A percentile compares a stretch with the other conserved stretches of the same genome.
Conservation (phyloP, 495 filamentous ascomycete genomes). For the Jackrogersella multiformis region DNA sequence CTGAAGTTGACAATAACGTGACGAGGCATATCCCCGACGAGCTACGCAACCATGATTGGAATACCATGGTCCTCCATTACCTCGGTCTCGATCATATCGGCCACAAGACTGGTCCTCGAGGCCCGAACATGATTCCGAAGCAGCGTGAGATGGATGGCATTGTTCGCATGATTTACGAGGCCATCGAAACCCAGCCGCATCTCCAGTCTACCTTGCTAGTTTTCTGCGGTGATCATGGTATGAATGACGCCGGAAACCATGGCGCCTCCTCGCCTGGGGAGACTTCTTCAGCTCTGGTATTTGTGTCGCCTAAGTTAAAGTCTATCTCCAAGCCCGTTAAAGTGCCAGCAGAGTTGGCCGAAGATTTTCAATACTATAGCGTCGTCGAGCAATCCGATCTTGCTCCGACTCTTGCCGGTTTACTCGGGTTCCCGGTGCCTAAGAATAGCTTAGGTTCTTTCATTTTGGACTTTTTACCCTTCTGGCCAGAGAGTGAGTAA, state of each 20-base stretch:
- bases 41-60: conserved; percentile 82
- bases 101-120: conserved; percentile 91
- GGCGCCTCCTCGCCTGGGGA: conserved; percentile 92
- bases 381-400: conserved; percentile 92
- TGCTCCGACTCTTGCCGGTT: conserved; percentile 84
- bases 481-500: conserved; percentile 73
- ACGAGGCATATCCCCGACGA: conserved; percentile 86
- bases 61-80: conserved; percentile 93
- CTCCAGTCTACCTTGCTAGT: conserved; percentile 83
- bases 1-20: conserved; percentile 97
- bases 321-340: conserved; percentile 58
- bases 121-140: conserved; percentile 90
- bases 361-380: conserved; percentile 81
- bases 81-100: conserved; percentile 97
- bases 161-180: conserved; percentile 76
- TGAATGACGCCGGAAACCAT: conserved; percentile 99
- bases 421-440: conserved; percentile 90
- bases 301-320: conserved; percentile 87
- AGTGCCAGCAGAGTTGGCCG: conserved; percentile 54
- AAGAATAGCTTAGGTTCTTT: conserved; percentile 91
- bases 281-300: conserved; percentile 90
- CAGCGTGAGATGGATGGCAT: conserved; percentile 94
- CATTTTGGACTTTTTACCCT: conserved; percentile 76
- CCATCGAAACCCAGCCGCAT: conserved; percentile 73
- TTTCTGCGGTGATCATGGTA: conserved; percentile 93